Base-by-base conservation (phyloP, 176 grass and related monocot genomes). In the Leersia perrieri region DNA sequence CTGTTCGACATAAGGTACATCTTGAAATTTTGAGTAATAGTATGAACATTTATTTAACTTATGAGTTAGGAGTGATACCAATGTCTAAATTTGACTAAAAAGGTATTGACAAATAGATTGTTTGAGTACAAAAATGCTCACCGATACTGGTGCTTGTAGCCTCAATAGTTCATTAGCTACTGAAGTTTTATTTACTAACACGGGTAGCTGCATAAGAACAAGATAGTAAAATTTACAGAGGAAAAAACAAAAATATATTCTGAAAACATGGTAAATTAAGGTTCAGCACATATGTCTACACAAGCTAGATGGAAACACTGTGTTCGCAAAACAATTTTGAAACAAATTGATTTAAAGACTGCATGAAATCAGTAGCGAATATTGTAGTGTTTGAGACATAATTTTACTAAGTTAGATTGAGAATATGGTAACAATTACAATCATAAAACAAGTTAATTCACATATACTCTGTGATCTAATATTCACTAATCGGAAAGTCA, bases 141-240 rank as follows among this genome's bases (percentile, higher is more conserved):
- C 91, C 78, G 11, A 51, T 12, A 45, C 68, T 70, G 41, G 66
- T 87, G 41, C 74, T 38, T 82, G 79, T 74, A 93, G 66, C 65
- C 75, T 90, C 44, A 74, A 75, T 80, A 90, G 51, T 78, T 93
- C 91, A 18, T 38, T 34, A 83, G 80, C 57, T 51, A 93, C 72
- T 67, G 78, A 88, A 68, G 80, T 60, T 83, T 66, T 80, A 10
- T 85, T 68, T 79, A 73, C 82, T 85, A 90, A 51, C 40, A 88
- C 62, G 1, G 89, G 85, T 61, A 91, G 65, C 89, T 91, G 85
- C 67, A 63, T 22, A 82, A 66, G 77, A 77, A 41, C 18, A 88
- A 63, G 8, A 62, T 63, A 49, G 29, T 57, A 63, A 88, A 27
- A 69, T 9, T 36, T 60, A 60, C 74, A 74, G 45, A 73, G 7